phyloP scores from a whole-genome alignment of 169 alveolate genomes.

The Plasmodium blacklocki region DNA sequence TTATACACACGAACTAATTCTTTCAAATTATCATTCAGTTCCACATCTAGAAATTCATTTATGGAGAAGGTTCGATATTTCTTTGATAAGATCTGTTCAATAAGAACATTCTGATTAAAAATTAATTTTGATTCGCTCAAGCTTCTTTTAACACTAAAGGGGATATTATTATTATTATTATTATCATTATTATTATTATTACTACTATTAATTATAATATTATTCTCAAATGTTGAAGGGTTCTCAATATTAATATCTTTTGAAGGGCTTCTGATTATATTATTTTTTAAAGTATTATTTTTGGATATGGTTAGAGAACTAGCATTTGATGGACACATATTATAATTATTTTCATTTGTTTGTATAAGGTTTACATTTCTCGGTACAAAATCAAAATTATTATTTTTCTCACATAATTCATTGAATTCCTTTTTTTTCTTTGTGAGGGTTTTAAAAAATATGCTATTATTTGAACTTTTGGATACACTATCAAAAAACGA shows the following conservation, averaged over 20 bases:
- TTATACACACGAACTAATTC: conserved; percentile 45
- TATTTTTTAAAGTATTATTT: neutral
- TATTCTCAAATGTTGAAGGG: no score
- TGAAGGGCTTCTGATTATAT: neutral
- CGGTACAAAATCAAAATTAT: neutral
- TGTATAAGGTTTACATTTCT: neutral
- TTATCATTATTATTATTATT: neutral
- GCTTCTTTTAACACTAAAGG: neutral
- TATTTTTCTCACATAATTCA: neutral
- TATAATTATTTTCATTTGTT: neutral
- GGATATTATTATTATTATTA: neutral
- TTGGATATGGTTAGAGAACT: neutral
- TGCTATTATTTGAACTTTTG: conserved; percentile 23
- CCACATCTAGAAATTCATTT: conserved; percentile 64
- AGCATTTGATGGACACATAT: neutral
- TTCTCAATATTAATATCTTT: neutral
- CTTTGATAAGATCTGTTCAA: conserved; percentile 54
- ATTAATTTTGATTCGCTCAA: conserved; percentile 6
- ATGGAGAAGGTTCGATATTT: conserved; percentile 46
- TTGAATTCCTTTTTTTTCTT: conserved; percentile 46
- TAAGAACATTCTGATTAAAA: conserved; percentile 22
- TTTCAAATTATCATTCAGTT: conserved; percentile 25
- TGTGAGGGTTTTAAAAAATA: conserved; percentile 10
- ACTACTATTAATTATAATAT: no score
- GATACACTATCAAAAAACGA: conserved; percentile 46